Evolutionary conservation across 805 yeast species (phyloP), one percentile per base, ranked within the genome.

Genomic region (Cyberlindnera euphorbiae): DNA sequence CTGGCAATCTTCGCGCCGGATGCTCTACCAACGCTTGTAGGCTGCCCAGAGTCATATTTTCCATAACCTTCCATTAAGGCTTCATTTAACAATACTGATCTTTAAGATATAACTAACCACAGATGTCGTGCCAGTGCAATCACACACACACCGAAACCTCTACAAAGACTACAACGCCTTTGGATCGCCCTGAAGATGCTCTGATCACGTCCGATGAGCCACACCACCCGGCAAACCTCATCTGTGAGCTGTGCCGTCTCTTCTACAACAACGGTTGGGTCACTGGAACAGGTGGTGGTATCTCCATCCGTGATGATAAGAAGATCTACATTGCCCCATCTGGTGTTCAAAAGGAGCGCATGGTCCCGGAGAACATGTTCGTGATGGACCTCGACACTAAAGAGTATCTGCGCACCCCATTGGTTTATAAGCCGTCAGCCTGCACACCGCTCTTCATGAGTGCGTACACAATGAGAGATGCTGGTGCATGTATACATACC

Each of bases 201-300:
- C 36, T 52, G 12, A 38, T 53, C 35, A 45, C 42, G 4, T 50
- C 56, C 18, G 17, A 39, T 0, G 57, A 54, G 25, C 54, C 55
- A 34, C 32, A 37, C 10, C 59, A 54, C 56, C 95, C 97, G 0
- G 95, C 95, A 2, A 79, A 82, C 51, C 64, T 83, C 49, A 85
- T 89, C 43, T 87, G 95, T 57, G 83, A 82, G 41, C 68, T 89
- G 21, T 88, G 96, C 56, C 67, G 75, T 34, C 63, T 73, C 13
- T 86, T 90, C 56, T 90, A 82, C 57, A 68, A 74, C 47, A 82
- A 82, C 53, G 82, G 84, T 33, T 88, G 96, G 96, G 90, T 86
- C 49, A 80, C 96, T 0, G 97, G 97, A 3, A 90, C 97, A 1
- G 97, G 96, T 3, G 97, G 97, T 22, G 97, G 97, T 4, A 81